phyloP scores from a whole-genome alignment of 225 moss, liverwort and hornwort genomes.

The Lunularia cruciata region DNA sequence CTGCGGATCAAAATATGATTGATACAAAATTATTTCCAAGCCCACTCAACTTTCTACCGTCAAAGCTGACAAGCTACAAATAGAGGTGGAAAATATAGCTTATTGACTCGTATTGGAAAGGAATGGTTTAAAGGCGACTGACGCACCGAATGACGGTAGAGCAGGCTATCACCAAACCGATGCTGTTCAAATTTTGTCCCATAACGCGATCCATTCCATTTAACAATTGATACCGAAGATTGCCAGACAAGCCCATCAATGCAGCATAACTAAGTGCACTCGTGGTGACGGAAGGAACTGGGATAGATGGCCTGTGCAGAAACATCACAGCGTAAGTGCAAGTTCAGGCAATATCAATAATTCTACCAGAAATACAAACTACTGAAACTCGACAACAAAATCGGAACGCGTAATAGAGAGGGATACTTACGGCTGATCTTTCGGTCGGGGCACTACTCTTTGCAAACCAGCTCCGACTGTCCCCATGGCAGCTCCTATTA shows the following conservation, averaged over 20 bases:
- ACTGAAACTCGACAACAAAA: background rate
- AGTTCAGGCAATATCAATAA: too few relatives aligned
- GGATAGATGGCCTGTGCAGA: constrained; percentile 63
- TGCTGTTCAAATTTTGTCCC: constrained; percentile 76
- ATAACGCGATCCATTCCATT: constrained; percentile 84
- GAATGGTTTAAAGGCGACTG: too few relatives aligned
- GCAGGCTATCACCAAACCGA: constrained; percentile 83
- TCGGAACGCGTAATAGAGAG: background rate
- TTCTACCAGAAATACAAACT: too few relatives aligned
- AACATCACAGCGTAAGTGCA: too few relatives aligned
- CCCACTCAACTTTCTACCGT: too few relatives aligned
- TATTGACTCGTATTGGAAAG: too few relatives aligned
- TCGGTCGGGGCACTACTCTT: constrained; percentile 60
- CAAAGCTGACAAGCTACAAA: too few relatives aligned
- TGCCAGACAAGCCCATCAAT: constrained; percentile 87
- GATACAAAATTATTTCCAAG: too few relatives aligned
- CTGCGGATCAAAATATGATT: too few relatives aligned
- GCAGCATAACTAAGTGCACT: constrained; percentile 93
- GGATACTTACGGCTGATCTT: constrained; percentile 45
- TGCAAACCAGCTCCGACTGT: constrained; percentile 71
- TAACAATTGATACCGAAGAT: constrained; percentile 78
- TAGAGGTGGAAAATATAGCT: too few relatives aligned
- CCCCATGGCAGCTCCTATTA: constrained; percentile 68
- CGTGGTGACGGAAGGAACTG: constrained; percentile 78
- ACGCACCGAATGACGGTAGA: constrained; percentile 73